Evolutionary conservation across 257 asterid species (phyloP), one percentile per base, ranked within the genome.

Genomic region (Solanum stenotomum): DNA sequence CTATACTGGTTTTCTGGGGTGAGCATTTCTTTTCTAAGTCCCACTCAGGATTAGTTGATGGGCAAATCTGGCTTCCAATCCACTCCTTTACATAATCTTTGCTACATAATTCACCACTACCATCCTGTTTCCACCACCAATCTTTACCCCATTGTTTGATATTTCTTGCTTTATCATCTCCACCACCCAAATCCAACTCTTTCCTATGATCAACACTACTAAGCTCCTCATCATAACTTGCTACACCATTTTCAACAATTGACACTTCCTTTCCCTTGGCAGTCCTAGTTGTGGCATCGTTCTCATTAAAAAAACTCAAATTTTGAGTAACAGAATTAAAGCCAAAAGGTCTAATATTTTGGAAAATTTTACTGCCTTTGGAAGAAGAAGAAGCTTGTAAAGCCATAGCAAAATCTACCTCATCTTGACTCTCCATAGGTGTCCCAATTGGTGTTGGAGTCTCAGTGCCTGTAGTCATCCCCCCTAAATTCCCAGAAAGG

Each of bases 51-150:
- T 88, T 87, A 5, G 90, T 8, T 4, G 95, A 91, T 15, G 91
- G 92, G 63, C 94, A 91, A 84, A 97, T 94, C 88, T 97, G 99
- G 91, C 96, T 96, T 11, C 98, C 99, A 38, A 97, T 97, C 99
- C 99, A 97, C 91, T 97, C 99, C 93, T 78, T 96, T 22, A 97
- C 99, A 87, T 97, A 97, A 87, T 97, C 99, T 88, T 93, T 97
- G 87, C 98, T 97, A 34, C 98, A 91, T 86, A 97, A 84, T 89
- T 97, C 99, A 65, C 95, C 99, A 89, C 95, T 94, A 27, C 98
- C 99, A 88, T 97, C 99, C 87, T 97, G 99, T 87, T 68, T 97
- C 99, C 99, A 97, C 99, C 99, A 97, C 99, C 99, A 97, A 87
- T 96, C 99, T 86, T 95, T 95, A 38, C 99, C 99, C 99, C 98